Evolutionary conservation across 1,284 basidiomycete genomes (phyloP).

Genomic region (Exobasidium cylindrosporum): DNA sequence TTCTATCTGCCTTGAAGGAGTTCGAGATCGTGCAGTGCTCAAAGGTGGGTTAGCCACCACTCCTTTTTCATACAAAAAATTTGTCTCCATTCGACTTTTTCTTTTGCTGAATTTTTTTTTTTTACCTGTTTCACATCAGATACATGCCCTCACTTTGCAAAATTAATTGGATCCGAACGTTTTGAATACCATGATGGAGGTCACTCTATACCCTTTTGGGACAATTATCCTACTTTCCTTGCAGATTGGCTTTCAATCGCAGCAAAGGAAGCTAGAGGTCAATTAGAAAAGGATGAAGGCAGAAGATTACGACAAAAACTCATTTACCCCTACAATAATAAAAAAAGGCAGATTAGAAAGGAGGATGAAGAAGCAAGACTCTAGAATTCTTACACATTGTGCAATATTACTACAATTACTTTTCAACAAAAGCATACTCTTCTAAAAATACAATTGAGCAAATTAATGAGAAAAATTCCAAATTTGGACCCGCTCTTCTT

Average conservation of each 20-base stretch:
- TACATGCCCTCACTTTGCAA: neutral
- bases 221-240: neutral
- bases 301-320: no score
- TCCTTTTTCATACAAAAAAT: no score
- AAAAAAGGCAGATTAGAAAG: no score
- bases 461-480: constrained; percentile 12
- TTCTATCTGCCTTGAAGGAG: neutral
- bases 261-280: neutral
- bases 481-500: constrained; percentile 6
- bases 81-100: neutral
- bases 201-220: neutral
- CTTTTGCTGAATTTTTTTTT: neutral
- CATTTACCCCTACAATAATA: no score
- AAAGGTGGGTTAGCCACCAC: neutral
- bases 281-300: neutral
- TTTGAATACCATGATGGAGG: neutral
- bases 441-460: no score
- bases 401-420: neutral
- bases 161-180: neutral
- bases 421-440: no score
- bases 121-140: neutral
- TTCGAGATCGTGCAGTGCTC: neutral
- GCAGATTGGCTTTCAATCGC: neutral
- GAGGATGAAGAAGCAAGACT: neutral
- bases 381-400: neutral